A percentile compares a stretch with the other conserved stretches of the same genome.
phyloP scores from a whole-genome alignment of 2,329 filamentous ascomycete species.

The Colletotrichum sp. region DNA sequence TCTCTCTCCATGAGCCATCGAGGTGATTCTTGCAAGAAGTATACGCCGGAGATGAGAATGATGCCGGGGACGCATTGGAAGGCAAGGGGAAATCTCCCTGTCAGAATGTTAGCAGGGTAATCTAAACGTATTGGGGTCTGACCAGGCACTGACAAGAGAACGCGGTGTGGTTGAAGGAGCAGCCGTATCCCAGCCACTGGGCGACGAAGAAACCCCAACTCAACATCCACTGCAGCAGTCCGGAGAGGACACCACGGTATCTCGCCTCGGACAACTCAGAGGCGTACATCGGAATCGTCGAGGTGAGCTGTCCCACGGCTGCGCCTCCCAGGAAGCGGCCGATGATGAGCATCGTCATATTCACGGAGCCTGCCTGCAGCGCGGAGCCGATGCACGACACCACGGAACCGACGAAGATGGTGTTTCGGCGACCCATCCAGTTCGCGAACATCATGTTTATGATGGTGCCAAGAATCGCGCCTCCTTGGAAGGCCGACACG shows the following conservation, averaged over 20 bases:
- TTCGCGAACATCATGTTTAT: constrained; percentile 34
- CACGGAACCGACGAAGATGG: constrained; percentile 33
- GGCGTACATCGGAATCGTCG: constrained; percentile 51
- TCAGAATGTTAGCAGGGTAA: no score
- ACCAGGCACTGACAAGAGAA: constrained; percentile 33
- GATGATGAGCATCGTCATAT: constrained; percentile 48
- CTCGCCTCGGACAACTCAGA: constrained; percentile 43
- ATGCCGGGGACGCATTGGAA: constrained; percentile 30
- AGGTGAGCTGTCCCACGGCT: constrained; percentile 50
- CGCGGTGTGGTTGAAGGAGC: constrained; percentile 26
- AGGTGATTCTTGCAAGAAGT: constrained; percentile 29
- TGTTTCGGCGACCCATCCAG: constrained; percentile 29
- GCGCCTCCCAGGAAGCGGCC: constrained; percentile 54
- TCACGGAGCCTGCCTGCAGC: constrained; percentile 34
- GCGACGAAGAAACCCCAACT: constrained; percentile 45
- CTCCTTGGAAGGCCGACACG: constrained; percentile 30
- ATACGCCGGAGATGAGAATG: constrained; percentile 26
- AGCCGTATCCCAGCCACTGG: constrained; percentile 35
- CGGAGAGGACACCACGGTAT: constrained; percentile 41
- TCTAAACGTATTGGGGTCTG: neutral
- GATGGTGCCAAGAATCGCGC: constrained; percentile 29
- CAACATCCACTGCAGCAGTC: constrained; percentile 49
- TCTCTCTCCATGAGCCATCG: constrained; percentile 39
- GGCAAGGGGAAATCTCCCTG: constrained; percentile 33
- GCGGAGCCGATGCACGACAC: constrained; percentile 33